A percentile compares a stretch with the other conserved stretches of the same genome.
Evolutionary conservation across 2,329 filamentous ascomycete genomes (phyloP).

Genomic region (Exserohilum rostratum): DNA sequence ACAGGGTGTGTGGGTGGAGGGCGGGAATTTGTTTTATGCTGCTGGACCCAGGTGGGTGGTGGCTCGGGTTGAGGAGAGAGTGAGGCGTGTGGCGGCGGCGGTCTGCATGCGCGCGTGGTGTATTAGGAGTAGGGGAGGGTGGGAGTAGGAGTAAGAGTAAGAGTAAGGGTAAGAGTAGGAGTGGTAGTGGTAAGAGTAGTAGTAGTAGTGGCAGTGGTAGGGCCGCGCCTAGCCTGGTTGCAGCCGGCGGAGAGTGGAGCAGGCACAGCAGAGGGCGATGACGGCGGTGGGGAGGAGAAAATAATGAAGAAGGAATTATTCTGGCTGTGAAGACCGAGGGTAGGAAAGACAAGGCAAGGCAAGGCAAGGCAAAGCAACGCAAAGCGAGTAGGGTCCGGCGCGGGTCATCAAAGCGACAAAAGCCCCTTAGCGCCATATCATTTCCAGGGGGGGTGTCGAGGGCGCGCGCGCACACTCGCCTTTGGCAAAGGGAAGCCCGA

Average conservation of each 20-base stretch:
- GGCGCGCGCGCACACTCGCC: not conserved
- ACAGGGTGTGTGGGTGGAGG: constrained; percentile 12
- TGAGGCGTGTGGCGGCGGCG: constrained; percentile 11
- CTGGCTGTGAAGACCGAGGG: constrained; percentile 10
- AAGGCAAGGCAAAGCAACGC: no score
- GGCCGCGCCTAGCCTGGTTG: not conserved
- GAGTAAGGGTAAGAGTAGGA: not conserved
- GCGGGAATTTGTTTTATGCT: constrained; percentile 6
- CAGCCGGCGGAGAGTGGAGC: no score
- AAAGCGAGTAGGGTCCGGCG: constrained; percentile 3
- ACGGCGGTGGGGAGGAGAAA: not conserved
- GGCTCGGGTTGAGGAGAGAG: constrained; percentile 16
- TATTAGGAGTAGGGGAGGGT: constrained; percentile 1
- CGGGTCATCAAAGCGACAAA: constrained; percentile 14
- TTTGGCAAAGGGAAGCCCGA: not conserved
- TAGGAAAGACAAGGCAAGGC: no score
- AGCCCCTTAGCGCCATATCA: constrained; percentile 15
- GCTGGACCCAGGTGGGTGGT: constrained; percentile 9
- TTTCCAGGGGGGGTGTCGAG: constrained; percentile 12
- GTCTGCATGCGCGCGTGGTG: constrained; percentile 16
- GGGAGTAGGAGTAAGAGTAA: not conserved
- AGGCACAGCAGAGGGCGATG: not conserved
- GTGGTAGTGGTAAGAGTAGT: not conserved
- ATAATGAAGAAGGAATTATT: constrained; percentile 15
- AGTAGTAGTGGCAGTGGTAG: not conserved